These are phyloP conservation scores for Leccinum ochraceum DNA, from an alignment of 768 basidiomycete species.

Conservation along the genomic window DNA sequence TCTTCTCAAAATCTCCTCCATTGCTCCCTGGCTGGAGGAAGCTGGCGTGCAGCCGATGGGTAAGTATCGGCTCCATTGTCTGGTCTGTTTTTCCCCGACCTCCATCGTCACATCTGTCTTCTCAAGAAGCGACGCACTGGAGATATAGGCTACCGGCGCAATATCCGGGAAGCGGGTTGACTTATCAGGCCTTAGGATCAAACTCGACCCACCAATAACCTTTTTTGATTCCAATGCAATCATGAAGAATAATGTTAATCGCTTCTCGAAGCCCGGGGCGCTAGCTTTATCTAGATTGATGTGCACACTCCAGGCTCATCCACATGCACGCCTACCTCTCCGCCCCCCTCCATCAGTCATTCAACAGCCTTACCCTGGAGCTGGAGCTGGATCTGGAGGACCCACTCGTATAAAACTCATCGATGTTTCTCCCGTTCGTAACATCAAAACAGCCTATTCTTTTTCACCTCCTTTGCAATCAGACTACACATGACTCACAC, in stretches of 20 bases:
- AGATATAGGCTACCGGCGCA: neutral
- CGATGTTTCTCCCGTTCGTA: too few species aligned
- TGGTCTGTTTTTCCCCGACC: neutral
- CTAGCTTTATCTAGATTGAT: neutral
- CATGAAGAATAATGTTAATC: neutral
- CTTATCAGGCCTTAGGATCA: neutral
- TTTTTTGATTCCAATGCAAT: neutral
- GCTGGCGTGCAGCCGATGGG: neutral
- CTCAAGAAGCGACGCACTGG: neutral
- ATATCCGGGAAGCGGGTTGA: too few species aligned
- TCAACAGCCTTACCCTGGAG: constrained; percentile 1
- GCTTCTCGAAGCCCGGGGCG: neutral
- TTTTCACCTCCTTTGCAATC: too few species aligned
- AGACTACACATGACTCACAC: neutral
- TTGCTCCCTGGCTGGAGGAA: neutral
- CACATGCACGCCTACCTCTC: neutral
- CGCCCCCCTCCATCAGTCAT: neutral
- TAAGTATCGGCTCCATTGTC: neutral
- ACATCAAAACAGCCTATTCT: too few species aligned
- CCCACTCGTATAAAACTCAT: too few species aligned
- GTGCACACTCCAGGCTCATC: neutral
- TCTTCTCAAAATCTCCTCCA: neutral
- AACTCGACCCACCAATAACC: neutral
- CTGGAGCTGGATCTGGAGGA: neutral
- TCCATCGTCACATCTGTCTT: neutral